Evolutionary conservation across 2,329 filamentous ascomycete genomes (phyloP).

Genomic region (Graphilbum fragrans): DNA sequence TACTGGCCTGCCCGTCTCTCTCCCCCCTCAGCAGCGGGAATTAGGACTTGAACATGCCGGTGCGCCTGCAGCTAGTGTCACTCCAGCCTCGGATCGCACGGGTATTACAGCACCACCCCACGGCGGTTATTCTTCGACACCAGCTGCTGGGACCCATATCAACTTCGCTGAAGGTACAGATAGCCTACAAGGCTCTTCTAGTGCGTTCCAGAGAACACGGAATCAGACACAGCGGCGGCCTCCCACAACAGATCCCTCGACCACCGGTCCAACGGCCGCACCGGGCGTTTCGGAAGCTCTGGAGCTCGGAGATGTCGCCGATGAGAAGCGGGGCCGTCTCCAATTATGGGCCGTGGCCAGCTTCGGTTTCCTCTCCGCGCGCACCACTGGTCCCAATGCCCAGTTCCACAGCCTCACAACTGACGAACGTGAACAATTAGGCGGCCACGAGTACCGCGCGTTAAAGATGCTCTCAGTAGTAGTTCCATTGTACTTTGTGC

Average conservation of each 20-base stretch:
- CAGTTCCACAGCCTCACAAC: conserved; percentile 40
- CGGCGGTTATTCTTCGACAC: too few species aligned
- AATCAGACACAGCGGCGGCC: neutral
- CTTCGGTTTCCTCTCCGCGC: conserved; percentile 20
- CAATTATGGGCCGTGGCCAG: conserved; percentile 11
- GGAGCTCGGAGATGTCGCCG: too few species aligned
- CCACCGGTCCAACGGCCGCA: too few species aligned
- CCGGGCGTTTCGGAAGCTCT: too few species aligned
- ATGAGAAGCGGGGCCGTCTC: conserved; percentile 4
- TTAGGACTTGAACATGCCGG: too few species aligned
- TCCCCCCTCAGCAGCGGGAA: too few species aligned
- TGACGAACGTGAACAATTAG: conserved; percentile 43
- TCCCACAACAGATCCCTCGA: neutral
- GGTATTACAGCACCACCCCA: too few species aligned
- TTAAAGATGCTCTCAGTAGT: conserved; percentile 44
- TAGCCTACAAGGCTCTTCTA: neutral
- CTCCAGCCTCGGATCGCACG: too few species aligned
- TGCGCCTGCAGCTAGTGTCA: too few species aligned
- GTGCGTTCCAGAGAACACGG: neutral
- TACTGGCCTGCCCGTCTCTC: too few species aligned
- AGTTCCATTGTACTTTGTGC: conserved; percentile 47
- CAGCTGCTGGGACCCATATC: too few species aligned
- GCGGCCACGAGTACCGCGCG: conserved; percentile 53
- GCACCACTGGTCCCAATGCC: conserved; percentile 35
- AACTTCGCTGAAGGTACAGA: too few species aligned